These are phyloP conservation scores for Aspergillus udagawae DNA, from an alignment of 2,329 filamentous ascomycete species.

Conservation along the genomic window DNA sequence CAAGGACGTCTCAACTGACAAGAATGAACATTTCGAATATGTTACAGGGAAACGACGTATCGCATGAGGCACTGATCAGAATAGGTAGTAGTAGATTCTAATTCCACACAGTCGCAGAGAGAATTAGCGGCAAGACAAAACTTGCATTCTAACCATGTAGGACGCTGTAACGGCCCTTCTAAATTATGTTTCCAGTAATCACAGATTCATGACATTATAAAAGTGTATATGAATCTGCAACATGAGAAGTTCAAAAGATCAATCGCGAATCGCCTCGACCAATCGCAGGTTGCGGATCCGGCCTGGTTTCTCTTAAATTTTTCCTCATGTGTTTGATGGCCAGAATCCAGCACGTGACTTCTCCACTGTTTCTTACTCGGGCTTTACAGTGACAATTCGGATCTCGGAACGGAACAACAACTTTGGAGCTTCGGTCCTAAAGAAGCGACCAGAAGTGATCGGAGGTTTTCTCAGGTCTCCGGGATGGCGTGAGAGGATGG, in stretches of 20 bases:
- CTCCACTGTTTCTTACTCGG: not conserved
- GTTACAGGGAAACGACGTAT: not conserved
- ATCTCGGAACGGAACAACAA: slow-evolving; percentile 22
- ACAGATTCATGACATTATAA: not conserved
- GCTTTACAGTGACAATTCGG: not conserved
- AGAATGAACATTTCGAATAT: slow-evolving; percentile 47
- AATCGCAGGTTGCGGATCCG: slow-evolving; percentile 18
- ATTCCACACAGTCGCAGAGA: slow-evolving; percentile 8
- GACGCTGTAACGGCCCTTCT: not conserved
- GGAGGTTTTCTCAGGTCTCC: slow-evolving; percentile 1
- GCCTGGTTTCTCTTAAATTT: slow-evolving; percentile 13
- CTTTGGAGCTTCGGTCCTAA: not conserved
- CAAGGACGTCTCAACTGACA: slow-evolving; percentile 34
- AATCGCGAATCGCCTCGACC: slow-evolving; percentile 8
- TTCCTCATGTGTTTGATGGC: slow-evolving; percentile 1
- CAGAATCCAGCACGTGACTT: slow-evolving; percentile 11
- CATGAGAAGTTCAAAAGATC: slow-evolving; percentile 1
- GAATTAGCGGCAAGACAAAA: slow-evolving; percentile 1
- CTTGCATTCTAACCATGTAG: slow-evolving; percentile 14
- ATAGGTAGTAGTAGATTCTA: slow-evolving; percentile 6
- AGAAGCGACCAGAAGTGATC: not conserved
- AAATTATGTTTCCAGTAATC: slow-evolving; percentile 1
- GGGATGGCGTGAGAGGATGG: slow-evolving; percentile 25
- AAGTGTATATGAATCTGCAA: slow-evolving; percentile 2
- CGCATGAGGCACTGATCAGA: not conserved